Conservation (phyloP, 257 asterid genomes). For the Euphrasia confusa region DNA sequence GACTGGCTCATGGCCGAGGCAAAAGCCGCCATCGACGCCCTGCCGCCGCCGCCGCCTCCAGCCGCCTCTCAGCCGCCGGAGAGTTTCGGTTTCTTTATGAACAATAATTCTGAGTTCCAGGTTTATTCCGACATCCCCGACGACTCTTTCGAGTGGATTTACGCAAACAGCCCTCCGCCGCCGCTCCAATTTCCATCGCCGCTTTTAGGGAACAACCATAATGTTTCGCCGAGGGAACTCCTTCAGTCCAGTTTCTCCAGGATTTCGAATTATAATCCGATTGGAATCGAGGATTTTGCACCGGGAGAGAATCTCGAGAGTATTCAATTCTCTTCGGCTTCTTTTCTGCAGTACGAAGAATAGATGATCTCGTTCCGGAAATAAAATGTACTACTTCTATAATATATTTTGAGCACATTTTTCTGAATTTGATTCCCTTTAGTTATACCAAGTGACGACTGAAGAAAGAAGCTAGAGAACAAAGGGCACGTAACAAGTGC, state of each 20-base stretch:
- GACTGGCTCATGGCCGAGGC: slow-evolving; percentile 64
- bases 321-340: background rate
- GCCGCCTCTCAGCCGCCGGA: background rate
- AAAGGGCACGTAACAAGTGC: too few relatives aligned
- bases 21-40: slow-evolving; percentile 46
- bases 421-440: too few relatives aligned
- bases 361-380: background rate
- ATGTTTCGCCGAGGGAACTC: slow-evolving; percentile 59
- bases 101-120: slow-evolving; percentile 13
- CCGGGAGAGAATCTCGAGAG: slow-evolving; percentile 18
- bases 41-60: slow-evolving; percentile 20
- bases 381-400: too few relatives aligned
- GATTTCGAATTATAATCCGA: slow-evolving; percentile 14
- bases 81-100: slow-evolving; percentile 11
- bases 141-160: slow-evolving; percentile 24
- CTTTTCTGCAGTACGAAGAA: slow-evolving; percentile 27
- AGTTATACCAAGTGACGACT: too few relatives aligned
- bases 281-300: slow-evolving; percentile 28
- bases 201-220: slow-evolving; percentile 20
- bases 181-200: too few relatives aligned
- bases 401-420: too few relatives aligned
- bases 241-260: slow-evolving; percentile 58
- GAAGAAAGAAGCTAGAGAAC: too few relatives aligned
- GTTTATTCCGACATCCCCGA: background rate
- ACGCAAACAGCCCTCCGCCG: slow-evolving; percentile 5